Conservation (phyloP, 495 filamentous ascomycete genomes). For the Penicillium tannophilum region DNA sequence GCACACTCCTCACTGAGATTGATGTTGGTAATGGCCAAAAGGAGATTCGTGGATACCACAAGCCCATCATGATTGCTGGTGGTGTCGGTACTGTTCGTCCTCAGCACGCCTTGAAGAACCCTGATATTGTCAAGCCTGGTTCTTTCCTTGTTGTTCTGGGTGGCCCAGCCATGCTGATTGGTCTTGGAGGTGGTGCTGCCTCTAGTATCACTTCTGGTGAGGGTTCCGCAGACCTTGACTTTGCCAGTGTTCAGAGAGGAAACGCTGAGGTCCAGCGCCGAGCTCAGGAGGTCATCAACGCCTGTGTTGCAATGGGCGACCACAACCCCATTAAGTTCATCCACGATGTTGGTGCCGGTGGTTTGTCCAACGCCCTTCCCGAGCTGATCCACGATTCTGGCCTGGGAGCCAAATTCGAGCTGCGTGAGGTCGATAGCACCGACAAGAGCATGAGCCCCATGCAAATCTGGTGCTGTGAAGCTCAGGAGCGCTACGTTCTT, state of each 20-base stretch:
- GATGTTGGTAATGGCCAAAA: conserved; percentile 59
- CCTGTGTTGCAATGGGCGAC: conserved; percentile 79
- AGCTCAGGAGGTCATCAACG: conserved; percentile 96
- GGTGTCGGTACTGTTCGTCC: conserved; percentile 96
- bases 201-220: conserved; percentile 89
- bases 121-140: conserved; percentile 73
- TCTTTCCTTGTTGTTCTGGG: conserved; percentile 90
- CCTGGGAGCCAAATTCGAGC: conserved; percentile 84
- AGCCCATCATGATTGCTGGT: conserved; percentile 98
- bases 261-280: conserved; percentile 95
- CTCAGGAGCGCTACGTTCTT: conserved; percentile 93
- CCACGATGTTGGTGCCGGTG: conserved; percentile 95
- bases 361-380: conserved; percentile 88
- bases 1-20: conserved; percentile 75
- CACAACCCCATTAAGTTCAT: conserved; percentile 92
- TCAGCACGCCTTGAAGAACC: conserved; percentile 83
- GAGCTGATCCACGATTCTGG: conserved; percentile 92
- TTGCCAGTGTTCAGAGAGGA: conserved; percentile 88
- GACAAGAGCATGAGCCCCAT: conserved; percentile 91
- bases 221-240: conserved; percentile 86
- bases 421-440: conserved; percentile 86
- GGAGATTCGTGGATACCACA: conserved; percentile 91
- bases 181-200: conserved; percentile 91
- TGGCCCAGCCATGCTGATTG: conserved; percentile 96
- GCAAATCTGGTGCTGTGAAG: conserved; percentile 97